These are phyloP conservation scores for Venturia aucupariae DNA, from an alignment of 2,329 filamentous ascomycete species.

Conservation along the genomic window DNA sequence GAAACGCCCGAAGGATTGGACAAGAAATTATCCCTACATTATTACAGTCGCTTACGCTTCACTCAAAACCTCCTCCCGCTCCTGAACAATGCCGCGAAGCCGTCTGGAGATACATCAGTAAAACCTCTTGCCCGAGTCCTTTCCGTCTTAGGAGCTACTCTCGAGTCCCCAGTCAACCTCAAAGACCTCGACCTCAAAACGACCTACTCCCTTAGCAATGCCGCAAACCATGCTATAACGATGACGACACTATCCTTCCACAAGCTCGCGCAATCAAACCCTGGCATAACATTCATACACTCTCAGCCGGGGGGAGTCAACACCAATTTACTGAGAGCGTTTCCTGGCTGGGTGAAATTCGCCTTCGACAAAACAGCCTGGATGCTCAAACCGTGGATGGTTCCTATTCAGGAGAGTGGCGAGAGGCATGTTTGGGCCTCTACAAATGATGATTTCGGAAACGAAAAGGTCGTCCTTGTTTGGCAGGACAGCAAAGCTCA, in stretches of 20 bases:
- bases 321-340: constrained; percentile 18
- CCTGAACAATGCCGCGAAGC: constrained; percentile 20
- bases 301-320: constrained; percentile 22
- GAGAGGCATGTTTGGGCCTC: constrained; percentile 26
- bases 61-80: constrained; percentile 29
- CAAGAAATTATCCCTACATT: constrained; percentile 25
- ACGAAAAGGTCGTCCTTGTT: constrained; percentile 21
- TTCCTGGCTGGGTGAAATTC: constrained; percentile 14
- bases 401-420: constrained; percentile 23
- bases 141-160: constrained; percentile 23
- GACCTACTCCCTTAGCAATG: constrained; percentile 21
- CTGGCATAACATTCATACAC: constrained; percentile 23
- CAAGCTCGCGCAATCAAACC: constrained; percentile 20
- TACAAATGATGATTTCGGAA: constrained; percentile 22
- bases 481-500: constrained; percentile 17
- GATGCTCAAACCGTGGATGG: constrained; percentile 19
- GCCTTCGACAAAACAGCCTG: background rate
- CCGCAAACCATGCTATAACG: constrained; percentile 18
- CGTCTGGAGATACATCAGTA: constrained; percentile 12
- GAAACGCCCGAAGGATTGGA: constrained; percentile 30
- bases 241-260: constrained; percentile 25
- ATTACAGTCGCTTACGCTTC: constrained; percentile 32
- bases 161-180: constrained; percentile 20
- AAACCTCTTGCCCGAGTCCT: constrained; percentile 23
- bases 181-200: constrained; percentile 23